A percentile compares a stretch with the other conserved stretches of the same genome.
Conservation (phyloP, 2,329 filamentous ascomycete genomes). For the Zymoseptoria ardabiliae region DNA sequence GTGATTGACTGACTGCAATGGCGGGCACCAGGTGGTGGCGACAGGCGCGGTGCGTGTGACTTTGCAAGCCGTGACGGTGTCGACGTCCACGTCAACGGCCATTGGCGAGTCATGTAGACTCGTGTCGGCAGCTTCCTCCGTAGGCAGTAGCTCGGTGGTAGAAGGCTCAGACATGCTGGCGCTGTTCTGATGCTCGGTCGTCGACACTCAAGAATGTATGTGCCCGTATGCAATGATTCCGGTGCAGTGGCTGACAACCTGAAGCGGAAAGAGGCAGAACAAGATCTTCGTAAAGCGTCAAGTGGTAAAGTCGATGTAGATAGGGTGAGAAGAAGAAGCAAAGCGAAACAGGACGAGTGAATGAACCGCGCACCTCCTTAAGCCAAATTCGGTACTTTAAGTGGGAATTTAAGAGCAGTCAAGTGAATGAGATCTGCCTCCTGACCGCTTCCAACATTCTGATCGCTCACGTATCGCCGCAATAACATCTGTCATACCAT, state of each 20-base stretch:
- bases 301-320: too few species aligned
- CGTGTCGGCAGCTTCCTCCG: not conserved
- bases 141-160: not conserved
- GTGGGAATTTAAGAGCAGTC: not conserved
- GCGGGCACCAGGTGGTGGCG: not conserved
- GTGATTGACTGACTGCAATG: not conserved
- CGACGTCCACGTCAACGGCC: not conserved
- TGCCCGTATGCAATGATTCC: too few species aligned
- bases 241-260: too few species aligned
- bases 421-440: not conserved
- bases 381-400: too few species aligned
- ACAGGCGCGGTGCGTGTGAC: not conserved
- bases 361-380: too few species aligned
- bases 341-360: too few species aligned
- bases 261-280: too few species aligned
- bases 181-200: not conserved
- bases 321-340: too few species aligned
- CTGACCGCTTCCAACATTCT: not conserved
- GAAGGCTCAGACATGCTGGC: not conserved
- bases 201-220: not conserved
- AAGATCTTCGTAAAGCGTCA: too few species aligned
- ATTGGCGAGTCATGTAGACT: not conserved
- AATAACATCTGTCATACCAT: not conserved
- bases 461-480: not conserved
- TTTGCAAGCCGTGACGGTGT: not conserved